phyloP scores from a whole-genome alignment of 345 rosid genomes.

The Populus deltoides region DNA sequence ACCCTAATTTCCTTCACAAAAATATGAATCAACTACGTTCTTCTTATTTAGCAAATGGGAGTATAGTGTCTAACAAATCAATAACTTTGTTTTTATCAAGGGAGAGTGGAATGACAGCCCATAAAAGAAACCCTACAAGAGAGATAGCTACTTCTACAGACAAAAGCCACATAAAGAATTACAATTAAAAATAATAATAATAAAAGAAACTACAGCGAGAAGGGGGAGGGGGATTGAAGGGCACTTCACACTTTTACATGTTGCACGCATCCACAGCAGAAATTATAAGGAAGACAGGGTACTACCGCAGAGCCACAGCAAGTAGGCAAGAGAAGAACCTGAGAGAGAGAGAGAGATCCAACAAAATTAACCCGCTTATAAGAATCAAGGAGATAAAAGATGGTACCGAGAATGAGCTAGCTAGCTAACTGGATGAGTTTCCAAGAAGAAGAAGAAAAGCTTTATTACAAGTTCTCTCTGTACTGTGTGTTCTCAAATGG shows the following conservation, averaged over 20 bases:
- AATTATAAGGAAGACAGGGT: conserved; percentile 31
- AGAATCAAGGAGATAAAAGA: conserved; percentile 21
- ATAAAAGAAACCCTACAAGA: conserved; percentile 1
- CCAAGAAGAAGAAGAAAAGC: background rate
- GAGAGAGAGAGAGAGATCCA: background rate
- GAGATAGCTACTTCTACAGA: conserved; percentile 9
- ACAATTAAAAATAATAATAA: background rate
- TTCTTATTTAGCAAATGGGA: too few species aligned
- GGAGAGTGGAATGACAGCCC: too few species aligned
- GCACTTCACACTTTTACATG: conserved; percentile 55
- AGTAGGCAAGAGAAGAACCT: background rate
- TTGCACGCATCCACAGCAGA: conserved; percentile 68
- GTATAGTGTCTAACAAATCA: too few species aligned
- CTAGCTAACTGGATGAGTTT: background rate
- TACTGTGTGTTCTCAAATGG: background rate
- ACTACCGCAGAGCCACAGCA: conserved; percentile 14
- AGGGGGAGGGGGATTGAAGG: background rate
- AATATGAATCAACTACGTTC: too few species aligned
- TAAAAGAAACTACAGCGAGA: background rate
- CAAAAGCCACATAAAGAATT: conserved; percentile 17
- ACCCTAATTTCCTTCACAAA: too few species aligned
- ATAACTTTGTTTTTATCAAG: too few species aligned
- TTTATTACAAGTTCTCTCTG: background rate
- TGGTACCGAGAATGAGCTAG: conserved; percentile 16
- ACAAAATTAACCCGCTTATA: conserved; percentile 2